phyloP scores from a whole-genome alignment of 2,329 filamentous ascomycete genomes.

The Onygena corvina region DNA sequence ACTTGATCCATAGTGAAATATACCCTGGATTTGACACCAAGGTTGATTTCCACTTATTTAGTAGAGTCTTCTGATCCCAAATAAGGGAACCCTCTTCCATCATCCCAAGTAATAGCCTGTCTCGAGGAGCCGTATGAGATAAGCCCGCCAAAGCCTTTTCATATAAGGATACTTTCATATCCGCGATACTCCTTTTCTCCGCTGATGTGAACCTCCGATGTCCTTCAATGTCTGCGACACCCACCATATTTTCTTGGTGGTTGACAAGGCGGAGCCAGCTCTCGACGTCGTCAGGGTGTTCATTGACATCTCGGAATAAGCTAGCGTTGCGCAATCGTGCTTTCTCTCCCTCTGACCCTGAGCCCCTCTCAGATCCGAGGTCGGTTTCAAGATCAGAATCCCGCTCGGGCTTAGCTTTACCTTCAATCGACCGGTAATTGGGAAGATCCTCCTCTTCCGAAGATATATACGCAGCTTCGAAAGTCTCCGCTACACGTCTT shows the following conservation, averaged over 20 bases:
- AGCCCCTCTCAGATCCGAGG: conserved; percentile 39
- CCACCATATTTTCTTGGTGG: conserved; percentile 60
- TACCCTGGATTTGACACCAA: conserved; percentile 45
- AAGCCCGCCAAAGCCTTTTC: conserved; percentile 59
- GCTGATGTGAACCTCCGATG: conserved; percentile 40
- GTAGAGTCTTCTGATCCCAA: conserved; percentile 55
- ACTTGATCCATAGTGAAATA: conserved; percentile 59
- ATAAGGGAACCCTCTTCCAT: conserved; percentile 62
- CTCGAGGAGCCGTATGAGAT: conserved; percentile 36
- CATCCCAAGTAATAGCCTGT: conserved; percentile 53
- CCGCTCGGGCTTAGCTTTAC: conserved; percentile 44
- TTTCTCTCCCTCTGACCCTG: conserved; percentile 33
- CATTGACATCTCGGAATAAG: conserved; percentile 52
- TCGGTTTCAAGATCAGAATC: conserved; percentile 39
- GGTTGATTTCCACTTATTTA: conserved; percentile 53
- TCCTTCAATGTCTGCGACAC: conserved; percentile 27
- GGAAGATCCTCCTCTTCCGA: conserved; percentile 40
- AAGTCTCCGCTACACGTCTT: conserved; percentile 25
- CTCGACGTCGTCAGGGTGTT: conserved; percentile 53
- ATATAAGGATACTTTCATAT: conserved; percentile 69
- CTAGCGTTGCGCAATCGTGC: conserved; percentile 37
- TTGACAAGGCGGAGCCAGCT: conserved; percentile 69
- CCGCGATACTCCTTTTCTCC: conserved; percentile 57
- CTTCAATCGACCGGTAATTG: conserved; percentile 55
- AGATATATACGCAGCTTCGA: conserved; percentile 18